Evolutionary conservation across 2,329 filamentous ascomycete species (phyloP), one percentile per base, ranked within the genome.

Genomic region (Pochonia chlamydosporia): DNA sequence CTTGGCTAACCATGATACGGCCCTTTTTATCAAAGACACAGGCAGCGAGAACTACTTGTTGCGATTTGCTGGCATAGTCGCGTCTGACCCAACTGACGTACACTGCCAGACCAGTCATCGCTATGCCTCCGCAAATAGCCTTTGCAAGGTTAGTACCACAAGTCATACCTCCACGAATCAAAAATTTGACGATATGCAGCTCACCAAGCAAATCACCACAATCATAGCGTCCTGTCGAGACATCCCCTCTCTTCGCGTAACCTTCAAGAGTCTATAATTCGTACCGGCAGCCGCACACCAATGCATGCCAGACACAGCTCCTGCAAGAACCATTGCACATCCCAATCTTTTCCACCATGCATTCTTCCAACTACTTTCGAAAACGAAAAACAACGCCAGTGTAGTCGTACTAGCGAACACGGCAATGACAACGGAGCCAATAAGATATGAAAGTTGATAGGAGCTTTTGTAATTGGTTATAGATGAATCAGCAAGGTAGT

Each of bases 401-500:
- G 87, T 84, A 2, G 80, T 65, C 8, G 81, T 81, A 53, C 84
- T 89, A 3, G 86, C 85, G 5, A 78, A 74, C 2, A 88, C 74
- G 4, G 89, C 84, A 52, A 93, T 89, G 39, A 85, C 59, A 18
- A 80, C 79, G 4, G 89, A 79, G 2, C 84, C 86, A 4, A 84
- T 67, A 9, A 95, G 75, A 57, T 82, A 80, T 18, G 66, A 68
- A 13, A 69, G 59, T 5, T 67, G 62, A 55, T 90, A 89, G 10
- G 70, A 65, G 58, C 85, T 82, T 7, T 60, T 65, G 61, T 92
- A 95, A 62, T 93, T 92, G 28, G 75, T 74, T 49, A 91, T 89
- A 37, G 87, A 88, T 20, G 85, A 77, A 60, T 93, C 89, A n/a
- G 87, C 87, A n/a, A 92, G 71, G 59, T 92, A 93, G 63, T 93